phyloP scores from a whole-genome alignment of 2,329 filamentous ascomycete genomes.

The Stemphylium vesicarium region DNA sequence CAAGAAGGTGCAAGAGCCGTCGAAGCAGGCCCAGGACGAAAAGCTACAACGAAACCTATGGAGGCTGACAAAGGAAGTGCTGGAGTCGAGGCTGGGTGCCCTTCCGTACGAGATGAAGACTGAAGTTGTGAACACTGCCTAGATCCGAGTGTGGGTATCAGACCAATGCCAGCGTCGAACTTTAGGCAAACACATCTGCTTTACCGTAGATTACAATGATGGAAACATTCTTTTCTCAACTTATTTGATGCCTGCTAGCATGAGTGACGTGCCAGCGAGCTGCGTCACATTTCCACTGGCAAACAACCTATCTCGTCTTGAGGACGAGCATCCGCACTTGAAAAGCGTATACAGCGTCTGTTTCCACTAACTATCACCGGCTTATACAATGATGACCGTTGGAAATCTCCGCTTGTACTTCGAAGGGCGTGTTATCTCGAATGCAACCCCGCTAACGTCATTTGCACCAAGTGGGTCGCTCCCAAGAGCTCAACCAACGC shows the following conservation, averaged over 20 bases:
- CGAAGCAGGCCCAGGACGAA: constrained; percentile 52
- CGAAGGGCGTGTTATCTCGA: constrained; percentile 21
- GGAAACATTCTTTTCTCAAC: neutral
- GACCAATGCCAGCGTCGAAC: neutral
- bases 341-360: constrained; percentile 10
- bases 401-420: constrained; percentile 1
- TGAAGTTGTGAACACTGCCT: constrained; percentile 9
- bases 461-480: constrained; percentile 17
- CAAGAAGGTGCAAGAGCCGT: constrained; percentile 54
- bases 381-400: neutral
- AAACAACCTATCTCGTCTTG: neutral
- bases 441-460: constrained; percentile 14
- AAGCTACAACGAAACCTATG: constrained; percentile 54
- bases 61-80: constrained; percentile 53
- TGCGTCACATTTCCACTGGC: neutral
- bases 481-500: neutral
- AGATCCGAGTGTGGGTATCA: neutral
- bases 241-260: neutral
- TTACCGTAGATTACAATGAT: neutral
- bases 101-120: constrained; percentile 39
- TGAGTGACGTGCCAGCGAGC: neutral
- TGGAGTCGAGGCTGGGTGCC: constrained; percentile 51
- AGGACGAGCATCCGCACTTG: neutral
- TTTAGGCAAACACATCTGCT: neutral
- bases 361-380: neutral